These are phyloP conservation scores for Chenopodium suecicum DNA, from an alignment of 148 eudicot species.

Conservation along the genomic window DNA sequence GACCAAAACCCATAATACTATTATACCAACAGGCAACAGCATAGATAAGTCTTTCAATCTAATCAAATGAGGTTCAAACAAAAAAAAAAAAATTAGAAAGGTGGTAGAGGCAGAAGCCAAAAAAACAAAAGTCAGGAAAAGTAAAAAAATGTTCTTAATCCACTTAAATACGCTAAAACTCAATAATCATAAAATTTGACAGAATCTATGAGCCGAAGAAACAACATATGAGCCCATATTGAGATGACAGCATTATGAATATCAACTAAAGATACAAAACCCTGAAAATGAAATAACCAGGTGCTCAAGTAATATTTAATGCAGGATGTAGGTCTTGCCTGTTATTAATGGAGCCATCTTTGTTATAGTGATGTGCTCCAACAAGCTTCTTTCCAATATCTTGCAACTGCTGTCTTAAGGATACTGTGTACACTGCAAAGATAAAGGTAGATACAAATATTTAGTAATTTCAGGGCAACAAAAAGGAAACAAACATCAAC, in stretches of 20 bases:
- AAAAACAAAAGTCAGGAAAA: neutral
- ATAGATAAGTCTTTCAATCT: neutral
- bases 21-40: neutral
- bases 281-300: neutral
- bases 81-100: neutral
- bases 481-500: neutral
- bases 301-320: neutral
- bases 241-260: neutral
- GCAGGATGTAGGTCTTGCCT: conserved; percentile 35
- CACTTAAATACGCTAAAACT: neutral
- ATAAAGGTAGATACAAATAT: neutral
- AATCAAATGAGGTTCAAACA: neutral
- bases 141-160: neutral
- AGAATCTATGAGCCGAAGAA: neutral
- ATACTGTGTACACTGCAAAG: conserved; percentile 61
- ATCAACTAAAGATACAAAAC: neutral
- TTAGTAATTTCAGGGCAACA: neutral
- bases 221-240: neutral
- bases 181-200: neutral
- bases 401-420: conserved; percentile 73
- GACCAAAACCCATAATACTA: neutral
- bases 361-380: conserved; percentile 76
- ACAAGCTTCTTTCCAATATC: conserved; percentile 75
- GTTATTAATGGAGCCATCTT: conserved; percentile 66
- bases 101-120: neutral